phyloP scores from a whole-genome alignment of 2,329 filamentous ascomycete genomes.

The Aspergillus sp. region DNA sequence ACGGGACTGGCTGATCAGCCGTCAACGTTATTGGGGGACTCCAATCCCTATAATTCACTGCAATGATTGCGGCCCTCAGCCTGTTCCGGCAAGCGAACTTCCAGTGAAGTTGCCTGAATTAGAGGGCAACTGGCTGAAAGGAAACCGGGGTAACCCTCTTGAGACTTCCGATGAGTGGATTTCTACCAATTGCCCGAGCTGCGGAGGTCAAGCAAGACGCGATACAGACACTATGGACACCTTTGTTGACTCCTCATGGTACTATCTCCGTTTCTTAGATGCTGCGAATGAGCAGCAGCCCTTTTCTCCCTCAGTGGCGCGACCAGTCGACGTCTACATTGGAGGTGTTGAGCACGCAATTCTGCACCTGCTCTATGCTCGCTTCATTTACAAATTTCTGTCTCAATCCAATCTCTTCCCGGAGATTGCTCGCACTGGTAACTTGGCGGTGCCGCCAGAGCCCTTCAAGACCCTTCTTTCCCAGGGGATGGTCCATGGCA shows the following conservation, averaged over 20 bases:
- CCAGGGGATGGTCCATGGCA: conserved; percentile 92
- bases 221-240: conserved; percentile 97
- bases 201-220: conserved; percentile 67
- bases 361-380: conserved; percentile 81
- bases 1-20: conserved; percentile 85
- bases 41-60: conserved; percentile 90
- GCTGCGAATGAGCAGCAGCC: conserved; percentile 62
- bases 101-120: conserved; percentile 74
- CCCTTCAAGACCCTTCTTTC: conserved; percentile 81
- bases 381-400: conserved; percentile 88
- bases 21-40: conserved; percentile 90
- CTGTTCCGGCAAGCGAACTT: conserved; percentile 73
- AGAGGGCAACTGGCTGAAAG: conserved; percentile 65
- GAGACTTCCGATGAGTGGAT: conserved; percentile 72
- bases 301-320: conserved; percentile 57
- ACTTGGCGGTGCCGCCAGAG: conserved; percentile 54
- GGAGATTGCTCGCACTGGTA: conserved; percentile 35
- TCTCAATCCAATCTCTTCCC: conserved; percentile 51
- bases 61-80: conserved; percentile 70
- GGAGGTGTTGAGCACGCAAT: conserved; percentile 91
- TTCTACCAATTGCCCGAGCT: conserved; percentile 71
- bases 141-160: conserved; percentile 73
- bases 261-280: conserved; percentile 79
- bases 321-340: conserved; percentile 85
- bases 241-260: conserved; percentile 95